Conservation (phyloP, 257 asterid genomes). For the Solanum chmielewskii region DNA sequence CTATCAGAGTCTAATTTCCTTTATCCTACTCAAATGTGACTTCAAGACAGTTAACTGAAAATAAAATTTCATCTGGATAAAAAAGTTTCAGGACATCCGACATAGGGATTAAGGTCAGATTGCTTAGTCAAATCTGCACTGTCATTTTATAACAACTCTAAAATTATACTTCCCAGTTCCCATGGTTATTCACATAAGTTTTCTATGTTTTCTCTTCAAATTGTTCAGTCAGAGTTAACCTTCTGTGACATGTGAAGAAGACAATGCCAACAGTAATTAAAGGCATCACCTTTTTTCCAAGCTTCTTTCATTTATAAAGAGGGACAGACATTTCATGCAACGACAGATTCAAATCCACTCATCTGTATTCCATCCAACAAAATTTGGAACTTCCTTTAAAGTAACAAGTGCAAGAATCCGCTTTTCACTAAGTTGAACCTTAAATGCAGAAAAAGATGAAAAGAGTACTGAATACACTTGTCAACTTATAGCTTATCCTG, state of each 20-base stretch:
- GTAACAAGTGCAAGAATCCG: background rate
- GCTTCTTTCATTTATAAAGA: background rate
- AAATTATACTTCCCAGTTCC: background rate
- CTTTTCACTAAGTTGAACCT: background rate
- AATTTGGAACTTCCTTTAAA: background rate
- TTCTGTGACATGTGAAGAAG: background rate
- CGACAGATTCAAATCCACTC: background rate
- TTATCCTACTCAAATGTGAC: background rate
- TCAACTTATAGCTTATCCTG: background rate
- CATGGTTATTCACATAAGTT: background rate
- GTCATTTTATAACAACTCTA: background rate
- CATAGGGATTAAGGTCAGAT: background rate
- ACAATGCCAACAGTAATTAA: background rate
- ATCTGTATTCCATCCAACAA: background rate
- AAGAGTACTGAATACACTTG: background rate
- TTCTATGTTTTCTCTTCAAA: background rate
- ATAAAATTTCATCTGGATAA: background rate
- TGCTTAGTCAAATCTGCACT: background rate
- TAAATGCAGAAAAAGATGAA: background rate
- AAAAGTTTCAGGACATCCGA: background rate
- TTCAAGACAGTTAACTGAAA: background rate
- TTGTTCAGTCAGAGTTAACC: background rate
- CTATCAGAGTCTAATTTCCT: background rate
- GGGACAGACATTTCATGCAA: background rate
- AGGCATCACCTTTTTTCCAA: background rate